phyloP scores from a whole-genome alignment of 805 yeast species.

The Blastobotrys mokoenaii region DNA sequence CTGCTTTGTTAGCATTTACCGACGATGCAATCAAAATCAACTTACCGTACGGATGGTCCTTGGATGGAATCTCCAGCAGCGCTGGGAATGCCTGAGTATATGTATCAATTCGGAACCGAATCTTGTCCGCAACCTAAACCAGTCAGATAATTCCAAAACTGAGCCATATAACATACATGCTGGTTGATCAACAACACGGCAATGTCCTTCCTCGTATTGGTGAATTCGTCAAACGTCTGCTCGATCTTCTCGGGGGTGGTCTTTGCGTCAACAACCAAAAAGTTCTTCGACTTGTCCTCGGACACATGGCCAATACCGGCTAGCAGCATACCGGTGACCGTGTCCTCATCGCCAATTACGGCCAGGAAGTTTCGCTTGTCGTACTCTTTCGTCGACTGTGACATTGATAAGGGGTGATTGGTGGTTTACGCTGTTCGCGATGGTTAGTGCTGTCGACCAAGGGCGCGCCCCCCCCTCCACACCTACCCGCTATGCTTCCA shows the following conservation, averaged over 20 bases:
- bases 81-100: slow-evolving; percentile 94
- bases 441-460: no score
- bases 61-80: slow-evolving; percentile 90
- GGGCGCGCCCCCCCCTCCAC: no score
- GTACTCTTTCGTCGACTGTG: slow-evolving; percentile 21
- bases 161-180: slow-evolving; percentile 34
- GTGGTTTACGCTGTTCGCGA: no score
- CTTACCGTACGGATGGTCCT: slow-evolving; percentile 83
- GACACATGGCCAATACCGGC: slow-evolving; percentile 93
- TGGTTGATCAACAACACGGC: slow-evolving; percentile 92
- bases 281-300: slow-evolving; percentile 57
- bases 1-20: slow-evolving; percentile 25
- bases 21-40: not conserved
- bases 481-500: no score
- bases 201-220: slow-evolving; percentile 71
- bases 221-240: slow-evolving; percentile 65
- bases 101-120: slow-evolving; percentile 71
- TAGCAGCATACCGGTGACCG: slow-evolving; percentile 88
- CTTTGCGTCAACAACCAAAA: slow-evolving; percentile 72
- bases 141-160: not conserved
- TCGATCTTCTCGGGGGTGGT: slow-evolving; percentile 71
- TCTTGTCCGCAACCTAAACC: slow-evolving; percentile 67
- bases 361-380: slow-evolving; percentile 78
- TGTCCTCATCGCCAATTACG: slow-evolving; percentile 95
- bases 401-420: no score